A percentile compares a stretch with the other conserved stretches of the same genome.
Evolutionary conservation across 805 yeast genomes (phyloP).

Genomic region (Metschnikowia noctiluminum): DNA sequence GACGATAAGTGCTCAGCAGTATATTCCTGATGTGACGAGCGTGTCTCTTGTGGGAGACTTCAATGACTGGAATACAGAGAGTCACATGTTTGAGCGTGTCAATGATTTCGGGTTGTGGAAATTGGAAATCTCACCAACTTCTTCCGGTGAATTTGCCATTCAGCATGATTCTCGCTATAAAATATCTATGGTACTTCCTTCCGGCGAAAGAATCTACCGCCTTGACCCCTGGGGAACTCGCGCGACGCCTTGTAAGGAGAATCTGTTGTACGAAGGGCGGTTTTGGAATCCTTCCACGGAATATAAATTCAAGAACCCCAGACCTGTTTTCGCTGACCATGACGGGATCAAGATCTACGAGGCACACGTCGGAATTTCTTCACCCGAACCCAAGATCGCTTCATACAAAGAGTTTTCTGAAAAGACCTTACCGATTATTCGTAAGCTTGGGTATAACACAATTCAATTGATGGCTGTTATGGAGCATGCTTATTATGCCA

Average conservation of each 20-base stretch:
- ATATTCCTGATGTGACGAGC: slow-evolving; percentile 81
- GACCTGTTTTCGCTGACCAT: slow-evolving; percentile 51
- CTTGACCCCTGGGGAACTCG: slow-evolving; percentile 87
- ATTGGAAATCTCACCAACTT: slow-evolving; percentile 52
- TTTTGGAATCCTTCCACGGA: slow-evolving; percentile 77
- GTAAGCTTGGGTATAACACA: slow-evolving; percentile 83
- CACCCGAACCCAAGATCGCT: slow-evolving; percentile 84
- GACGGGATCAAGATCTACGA: slow-evolving; percentile 75
- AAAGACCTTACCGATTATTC: slow-evolving; percentile 79
- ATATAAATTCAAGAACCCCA: slow-evolving; percentile 57
- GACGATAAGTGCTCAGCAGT: slow-evolving; percentile 66
- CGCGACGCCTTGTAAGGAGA: slow-evolving; percentile 67
- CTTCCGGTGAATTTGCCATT: slow-evolving; percentile 58
- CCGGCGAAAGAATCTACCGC: slow-evolving; percentile 72
- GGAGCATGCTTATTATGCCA: slow-evolving; percentile 98
- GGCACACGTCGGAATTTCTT: slow-evolving; percentile 93
- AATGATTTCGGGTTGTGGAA: slow-evolving; percentile 73
- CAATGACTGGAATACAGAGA: slow-evolving; percentile 69
- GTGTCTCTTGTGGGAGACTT: slow-evolving; percentile 91
- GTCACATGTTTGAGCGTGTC: slow-evolving; percentile 49
- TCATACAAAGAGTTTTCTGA: slow-evolving; percentile 80
- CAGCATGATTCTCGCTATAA: slow-evolving; percentile 80
- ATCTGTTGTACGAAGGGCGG: slow-evolving; percentile 69
- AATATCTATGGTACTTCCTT: slow-evolving; percentile 58
- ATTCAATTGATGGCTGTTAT: slow-evolving; percentile 96